These are phyloP conservation scores for Trichophyton verrucosum DNA, from an alignment of 2,329 filamentous ascomycete species.

Conservation along the genomic window DNA sequence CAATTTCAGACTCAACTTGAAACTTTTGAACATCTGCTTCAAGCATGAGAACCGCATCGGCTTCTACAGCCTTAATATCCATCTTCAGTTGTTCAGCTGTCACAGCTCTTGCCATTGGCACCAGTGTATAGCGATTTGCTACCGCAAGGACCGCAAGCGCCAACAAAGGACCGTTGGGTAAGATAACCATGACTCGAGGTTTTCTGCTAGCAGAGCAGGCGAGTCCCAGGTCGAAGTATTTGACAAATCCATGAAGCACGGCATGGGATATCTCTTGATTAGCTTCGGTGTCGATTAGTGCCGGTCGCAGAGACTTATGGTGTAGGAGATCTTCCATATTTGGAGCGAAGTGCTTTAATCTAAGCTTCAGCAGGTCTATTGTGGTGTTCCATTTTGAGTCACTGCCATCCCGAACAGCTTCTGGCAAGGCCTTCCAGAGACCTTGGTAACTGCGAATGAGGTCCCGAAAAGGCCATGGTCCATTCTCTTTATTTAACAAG, in stretches of 20 bases:
- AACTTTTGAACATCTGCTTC: not conserved
- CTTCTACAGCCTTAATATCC: not conserved
- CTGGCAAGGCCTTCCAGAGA: not conserved
- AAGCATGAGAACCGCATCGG: not conserved
- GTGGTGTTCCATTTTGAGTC: not conserved
- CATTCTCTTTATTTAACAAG: not conserved
- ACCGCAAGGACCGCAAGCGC: constrained; percentile 1
- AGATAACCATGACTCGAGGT: not conserved
- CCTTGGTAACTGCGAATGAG: not conserved
- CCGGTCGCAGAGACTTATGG: not conserved
- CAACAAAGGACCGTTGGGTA: not conserved
- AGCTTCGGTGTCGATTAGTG: not conserved
- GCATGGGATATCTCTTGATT: not conserved
- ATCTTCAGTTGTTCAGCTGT: not conserved
- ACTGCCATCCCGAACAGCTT: not conserved
- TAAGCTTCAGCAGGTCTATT: not conserved
- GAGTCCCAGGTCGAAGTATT: not conserved
- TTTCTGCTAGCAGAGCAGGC: not conserved
- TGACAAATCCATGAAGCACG: not conserved
- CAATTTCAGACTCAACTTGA: not conserved
- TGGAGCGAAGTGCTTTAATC: not conserved
- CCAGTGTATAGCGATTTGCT: not conserved
- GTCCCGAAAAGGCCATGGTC: not conserved
- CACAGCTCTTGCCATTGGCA: not conserved
- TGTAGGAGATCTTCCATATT: not conserved